Evolutionary conservation across 2,329 filamentous ascomycete genomes (phyloP).

Genomic region (Trichophyton verrucosum): DNA sequence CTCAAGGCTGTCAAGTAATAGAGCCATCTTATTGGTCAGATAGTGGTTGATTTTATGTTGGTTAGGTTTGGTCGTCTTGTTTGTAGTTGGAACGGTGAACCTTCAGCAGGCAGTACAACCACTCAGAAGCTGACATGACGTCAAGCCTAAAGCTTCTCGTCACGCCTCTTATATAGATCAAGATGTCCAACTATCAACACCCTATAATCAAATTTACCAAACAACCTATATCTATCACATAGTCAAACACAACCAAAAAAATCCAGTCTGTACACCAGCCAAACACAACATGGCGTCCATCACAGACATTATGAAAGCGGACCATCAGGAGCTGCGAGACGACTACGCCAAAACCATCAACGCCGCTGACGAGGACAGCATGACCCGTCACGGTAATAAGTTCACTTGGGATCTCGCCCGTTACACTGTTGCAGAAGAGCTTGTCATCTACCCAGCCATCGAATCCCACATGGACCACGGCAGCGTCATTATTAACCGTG

Average conservation of each 20-base stretch:
- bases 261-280: background rate
- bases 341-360: constrained; percentile 35
- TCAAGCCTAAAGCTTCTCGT: background rate
- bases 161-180: background rate
- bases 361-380: constrained; percentile 31
- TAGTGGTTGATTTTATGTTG: too few species aligned
- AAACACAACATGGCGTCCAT: constrained; percentile 15
- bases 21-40: background rate
- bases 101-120: background rate
- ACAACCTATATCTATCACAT: background rate
- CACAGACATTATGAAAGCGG: constrained; percentile 30
- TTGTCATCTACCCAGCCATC: constrained; percentile 44
- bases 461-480: constrained; percentile 38
- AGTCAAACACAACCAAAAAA: background rate
- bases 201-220: background rate
- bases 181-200: background rate
- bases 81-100: background rate
- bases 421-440: constrained; percentile 41
- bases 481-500: constrained; percentile 31
- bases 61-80: background rate
- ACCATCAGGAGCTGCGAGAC: constrained; percentile 32
- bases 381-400: constrained; percentile 38
- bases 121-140: background rate
- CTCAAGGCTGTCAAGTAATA: constrained; percentile 35
- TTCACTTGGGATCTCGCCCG: constrained; percentile 43